A percentile compares a stretch with the other conserved stretches of the same genome.
Conservation (phyloP, 2,329 filamentous ascomycete species). For the Diaporthe humulicola region DNA sequence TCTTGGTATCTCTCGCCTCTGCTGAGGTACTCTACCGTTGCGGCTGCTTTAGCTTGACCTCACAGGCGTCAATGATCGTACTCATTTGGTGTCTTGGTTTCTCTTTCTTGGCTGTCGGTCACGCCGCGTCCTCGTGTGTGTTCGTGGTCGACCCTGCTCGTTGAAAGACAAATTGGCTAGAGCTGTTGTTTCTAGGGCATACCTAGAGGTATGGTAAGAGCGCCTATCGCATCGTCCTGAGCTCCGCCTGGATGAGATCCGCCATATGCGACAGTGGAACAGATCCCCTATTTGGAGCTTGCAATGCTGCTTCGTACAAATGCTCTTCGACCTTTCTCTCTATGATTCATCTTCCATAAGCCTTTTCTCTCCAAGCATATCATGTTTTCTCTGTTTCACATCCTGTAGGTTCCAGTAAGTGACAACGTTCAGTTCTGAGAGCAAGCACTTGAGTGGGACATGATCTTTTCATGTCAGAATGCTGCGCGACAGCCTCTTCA, state of each 20-base stretch:
- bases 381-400: background rate
- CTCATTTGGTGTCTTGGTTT: background rate
- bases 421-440: background rate
- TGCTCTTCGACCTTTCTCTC: background rate
- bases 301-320: background rate
- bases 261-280: background rate
- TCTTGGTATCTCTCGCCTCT: background rate
- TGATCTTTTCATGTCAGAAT: background rate
- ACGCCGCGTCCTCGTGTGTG: background rate
- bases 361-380: background rate
- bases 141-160: background rate
- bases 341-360: rapidly evolving
- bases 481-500: too few relatives aligned
- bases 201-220: rapidly evolving
- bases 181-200: too few relatives aligned
- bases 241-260: background rate
- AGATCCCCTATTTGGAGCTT: background rate
- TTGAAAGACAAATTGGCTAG: background rate
- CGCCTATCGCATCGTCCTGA: too few relatives aligned
- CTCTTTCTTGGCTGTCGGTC: background rate
- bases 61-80: background rate
- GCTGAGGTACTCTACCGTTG: background rate
- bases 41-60: background rate
- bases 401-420: background rate
- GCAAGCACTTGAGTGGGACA: background rate